A percentile compares a stretch with the other conserved stretches of the same genome.
Conservation (phyloP, 2,329 filamentous ascomycete genomes). For the Diplodia intermedia region DNA sequence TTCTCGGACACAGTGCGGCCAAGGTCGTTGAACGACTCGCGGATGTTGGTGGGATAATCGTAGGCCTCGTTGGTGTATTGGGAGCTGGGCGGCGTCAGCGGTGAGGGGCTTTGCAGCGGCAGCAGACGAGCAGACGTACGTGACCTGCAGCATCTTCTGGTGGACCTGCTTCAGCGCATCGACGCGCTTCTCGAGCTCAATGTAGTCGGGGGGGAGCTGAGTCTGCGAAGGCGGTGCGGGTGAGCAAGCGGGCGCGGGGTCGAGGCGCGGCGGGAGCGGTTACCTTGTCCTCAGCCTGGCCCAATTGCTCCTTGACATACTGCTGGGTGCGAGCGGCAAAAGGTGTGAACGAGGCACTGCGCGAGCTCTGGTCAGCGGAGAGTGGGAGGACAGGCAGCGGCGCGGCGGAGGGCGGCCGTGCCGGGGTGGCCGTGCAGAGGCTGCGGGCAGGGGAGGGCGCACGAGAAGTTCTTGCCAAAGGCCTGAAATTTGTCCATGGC, state of each 20-base stretch:
- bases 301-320: slow-evolving; percentile 97
- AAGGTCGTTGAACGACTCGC: slow-evolving; percentile 96
- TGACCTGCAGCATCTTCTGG: slow-evolving; percentile 95
- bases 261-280: slow-evolving; percentile 29
- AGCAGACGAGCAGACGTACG: slow-evolving; percentile 64
- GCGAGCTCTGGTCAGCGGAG: slow-evolving; percentile 48
- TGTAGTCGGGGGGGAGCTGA: slow-evolving; percentile 94
- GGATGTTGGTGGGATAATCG: slow-evolving; percentile 97
- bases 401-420: neutral
- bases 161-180: slow-evolving; percentile 97
- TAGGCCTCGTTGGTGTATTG: slow-evolving; percentile 89
- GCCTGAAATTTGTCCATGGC: slow-evolving; percentile 33
- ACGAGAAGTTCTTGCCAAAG: slow-evolving; percentile 71
- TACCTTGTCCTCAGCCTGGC: slow-evolving; percentile 93
- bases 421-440: slow-evolving; percentile 33
- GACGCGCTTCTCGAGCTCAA: slow-evolving; percentile 97
- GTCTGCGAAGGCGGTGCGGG: slow-evolving; percentile 64
- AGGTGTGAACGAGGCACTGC: slow-evolving; percentile 83
- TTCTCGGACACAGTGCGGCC: slow-evolving; percentile 96
- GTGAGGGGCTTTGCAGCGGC: slow-evolving; percentile 18
- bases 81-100: slow-evolving; percentile 63
- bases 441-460: slow-evolving; percentile 41
- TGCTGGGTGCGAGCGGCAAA: slow-evolving; percentile 95
- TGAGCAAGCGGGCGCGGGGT: neutral
- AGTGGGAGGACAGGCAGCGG: neutral